Evolutionary conservation across 1,139 yeast species (phyloP).

Genomic region (Saccharomycopsis hybrid): DNA sequence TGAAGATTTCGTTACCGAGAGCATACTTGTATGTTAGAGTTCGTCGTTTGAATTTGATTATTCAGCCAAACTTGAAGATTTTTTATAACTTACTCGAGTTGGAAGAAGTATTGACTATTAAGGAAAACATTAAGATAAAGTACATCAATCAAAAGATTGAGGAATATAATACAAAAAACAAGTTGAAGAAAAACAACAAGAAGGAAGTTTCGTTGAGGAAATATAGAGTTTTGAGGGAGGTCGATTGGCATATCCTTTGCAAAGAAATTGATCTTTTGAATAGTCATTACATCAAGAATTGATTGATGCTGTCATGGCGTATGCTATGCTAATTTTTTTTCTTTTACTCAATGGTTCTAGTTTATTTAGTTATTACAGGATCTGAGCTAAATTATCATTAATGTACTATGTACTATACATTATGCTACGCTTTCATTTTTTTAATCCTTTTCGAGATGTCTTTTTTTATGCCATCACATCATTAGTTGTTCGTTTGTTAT

Average conservation of each 20-base stretch:
- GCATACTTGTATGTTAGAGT: slow-evolving; percentile 81
- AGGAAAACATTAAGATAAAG: slow-evolving; percentile 34
- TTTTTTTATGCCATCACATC: no score
- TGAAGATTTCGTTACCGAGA: slow-evolving; percentile 56
- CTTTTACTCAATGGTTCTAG: no score
- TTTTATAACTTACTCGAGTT: slow-evolving; percentile 80
- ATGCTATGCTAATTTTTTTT: no score
- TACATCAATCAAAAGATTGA: slow-evolving; percentile 35
- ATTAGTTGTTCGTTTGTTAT: no score
- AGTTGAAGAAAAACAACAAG: slow-evolving; percentile 13
- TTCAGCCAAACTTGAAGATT: slow-evolving; percentile 82
- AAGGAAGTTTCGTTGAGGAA: slow-evolving; percentile 18
- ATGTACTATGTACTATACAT: no score
- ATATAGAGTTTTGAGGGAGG: slow-evolving; percentile 46
- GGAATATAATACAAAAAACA: slow-evolving; percentile 23
- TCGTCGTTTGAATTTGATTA: slow-evolving; percentile 76
- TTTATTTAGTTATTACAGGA: no score
- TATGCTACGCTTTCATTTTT: no score
- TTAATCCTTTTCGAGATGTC: no score
- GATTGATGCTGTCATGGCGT: neutral
- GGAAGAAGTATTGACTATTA: slow-evolving; percentile 45
- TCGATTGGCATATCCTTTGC: slow-evolving; percentile 89
- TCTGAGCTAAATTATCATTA: no score
- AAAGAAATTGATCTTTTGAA: slow-evolving; percentile 77
- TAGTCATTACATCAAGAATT: slow-evolving; percentile 31